Base-by-base conservation (phyloP, 768 basidiomycete genomes). In the Amanita inopinata region DNA sequence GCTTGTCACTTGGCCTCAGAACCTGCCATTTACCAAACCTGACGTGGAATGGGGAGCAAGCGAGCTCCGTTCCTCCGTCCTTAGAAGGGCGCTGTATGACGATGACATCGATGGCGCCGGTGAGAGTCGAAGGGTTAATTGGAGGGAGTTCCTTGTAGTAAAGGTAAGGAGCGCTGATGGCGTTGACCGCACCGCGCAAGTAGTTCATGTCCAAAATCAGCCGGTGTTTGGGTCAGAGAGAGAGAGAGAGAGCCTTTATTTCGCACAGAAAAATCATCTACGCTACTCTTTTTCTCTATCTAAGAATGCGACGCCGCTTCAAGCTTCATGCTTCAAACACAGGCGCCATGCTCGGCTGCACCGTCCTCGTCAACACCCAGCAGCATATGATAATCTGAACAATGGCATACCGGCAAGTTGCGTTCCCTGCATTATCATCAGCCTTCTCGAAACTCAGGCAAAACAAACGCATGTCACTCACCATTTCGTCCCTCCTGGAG, bases 81-180 rank as follows among this genome's bases (percentile, higher is more conserved):
- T 71, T 67, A n/a, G 74, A 65, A 17, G 77, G 79, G 35, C 83
- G 76, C 49, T 83, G 78, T 35, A 99, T 78, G 51, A 98, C 94
- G 55, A 99, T 92, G 62, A 99, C 89, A 72, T 99, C 94, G 73
- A 98, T 96, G 33, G 96, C 96, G 33, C 96, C 94, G 3, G 93
- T 96, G 45, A 99, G 77, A 0, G 96, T 99, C 0, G 94, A 83
- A 0, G 96, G 92, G 54, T 99, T 99, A 49, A 96, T 87, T 31
- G 76, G 75, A 2, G 76, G 72, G n/a, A 80, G 64, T 45, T 88
- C 87, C 61, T 80, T 85, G 71, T 91, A 91, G 66, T 90, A 91
- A 47, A 86, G 83, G 58, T 88, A 88, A 10, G 86, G 85, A 9
- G 83, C 87, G 60, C 79, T 83, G 57, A 89, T 85, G 31, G 83